Evolutionary conservation across 1,139 yeast species (phyloP).

Genomic region (Meyerozyma athensensis): DNA sequence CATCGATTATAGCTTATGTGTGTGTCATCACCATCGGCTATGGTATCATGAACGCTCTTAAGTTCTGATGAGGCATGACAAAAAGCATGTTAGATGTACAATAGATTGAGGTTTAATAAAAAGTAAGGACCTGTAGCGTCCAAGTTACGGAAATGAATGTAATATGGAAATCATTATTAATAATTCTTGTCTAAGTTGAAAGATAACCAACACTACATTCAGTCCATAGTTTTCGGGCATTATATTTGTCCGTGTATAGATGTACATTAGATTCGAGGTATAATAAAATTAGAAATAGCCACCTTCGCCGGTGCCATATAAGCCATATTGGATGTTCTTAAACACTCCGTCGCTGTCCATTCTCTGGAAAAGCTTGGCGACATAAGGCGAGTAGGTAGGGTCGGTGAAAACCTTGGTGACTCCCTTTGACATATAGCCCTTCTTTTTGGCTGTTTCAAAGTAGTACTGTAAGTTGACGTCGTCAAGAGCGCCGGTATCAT

Average conservation of each 20-base stretch:
- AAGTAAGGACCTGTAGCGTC: too few species aligned
- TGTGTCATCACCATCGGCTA: conserved; percentile 78
- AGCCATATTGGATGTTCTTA: conserved; percentile 27
- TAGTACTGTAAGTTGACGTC: conserved; percentile 21
- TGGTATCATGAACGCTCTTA: conserved; percentile 56
- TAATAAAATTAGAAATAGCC: background rate
- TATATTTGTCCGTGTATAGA: too few species aligned
- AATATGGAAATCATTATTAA: too few species aligned
- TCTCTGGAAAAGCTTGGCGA: conserved; percentile 29
- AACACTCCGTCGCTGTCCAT: conserved; percentile 32
- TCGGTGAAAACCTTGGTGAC: conserved; percentile 25
- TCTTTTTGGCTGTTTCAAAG: conserved; percentile 22
- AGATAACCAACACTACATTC: too few species aligned
- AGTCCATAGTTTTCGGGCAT: too few species aligned
- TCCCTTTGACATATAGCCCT: conserved; percentile 18
- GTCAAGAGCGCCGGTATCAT: conserved; percentile 32
- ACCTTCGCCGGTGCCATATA: conserved; percentile 22
- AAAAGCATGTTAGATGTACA: too few species aligned
- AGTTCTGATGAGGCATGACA: too few species aligned
- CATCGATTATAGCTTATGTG: conserved; percentile 66
- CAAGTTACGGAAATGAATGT: too few species aligned
- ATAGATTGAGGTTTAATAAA: too few species aligned
- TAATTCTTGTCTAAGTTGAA: too few species aligned
- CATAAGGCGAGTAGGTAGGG: conserved; percentile 28
- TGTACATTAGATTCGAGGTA: too few species aligned